Percentiles rank a stretch among this genome's conserved stretches.
These are phyloP conservation scores for Sugiyamaella xylanicola DNA, from an alignment of 1,139 yeast genomes.

Conservation along the genomic window DNA sequence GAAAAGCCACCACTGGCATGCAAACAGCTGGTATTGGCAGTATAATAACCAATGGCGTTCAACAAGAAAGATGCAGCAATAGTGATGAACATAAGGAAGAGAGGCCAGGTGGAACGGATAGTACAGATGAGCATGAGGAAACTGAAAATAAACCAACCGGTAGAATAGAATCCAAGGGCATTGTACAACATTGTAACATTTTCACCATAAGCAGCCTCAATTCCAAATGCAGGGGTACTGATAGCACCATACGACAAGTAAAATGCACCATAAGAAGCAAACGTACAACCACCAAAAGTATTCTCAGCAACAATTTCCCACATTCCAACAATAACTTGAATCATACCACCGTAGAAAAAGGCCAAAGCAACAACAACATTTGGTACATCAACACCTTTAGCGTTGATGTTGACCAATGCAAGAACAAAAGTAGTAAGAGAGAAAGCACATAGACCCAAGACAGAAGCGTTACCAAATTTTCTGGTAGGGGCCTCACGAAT, in stretches of 20 bases:
- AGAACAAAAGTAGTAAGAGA: slow-evolving; percentile 83
- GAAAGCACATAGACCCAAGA: slow-evolving; percentile 79
- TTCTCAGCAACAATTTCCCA: slow-evolving; percentile 69
- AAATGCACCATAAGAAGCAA: slow-evolving; percentile 75
- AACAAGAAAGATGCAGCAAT: slow-evolving; percentile 68
- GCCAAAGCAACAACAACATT: slow-evolving; percentile 70
- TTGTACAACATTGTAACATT: slow-evolving; percentile 46
- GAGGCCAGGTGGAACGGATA: slow-evolving; percentile 78
- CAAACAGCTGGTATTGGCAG: slow-evolving; percentile 42
- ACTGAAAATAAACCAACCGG: slow-evolving; percentile 81
- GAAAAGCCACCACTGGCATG: slow-evolving; percentile 82
- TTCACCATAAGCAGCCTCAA: slow-evolving; percentile 54
- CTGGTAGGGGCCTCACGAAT: slow-evolving; percentile 47
- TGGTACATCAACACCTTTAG: slow-evolving; percentile 56
- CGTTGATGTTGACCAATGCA: slow-evolving; percentile 62
- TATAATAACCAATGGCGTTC: slow-evolving; percentile 61
- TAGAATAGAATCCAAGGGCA: slow-evolving; percentile 73
- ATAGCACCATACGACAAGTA: slow-evolving; percentile 81
- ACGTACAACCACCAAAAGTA: slow-evolving; percentile 86
- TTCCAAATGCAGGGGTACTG: slow-evolving; percentile 70
- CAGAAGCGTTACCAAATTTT: slow-evolving; percentile 83
- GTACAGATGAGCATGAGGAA: slow-evolving; percentile 67
- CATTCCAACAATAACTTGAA: slow-evolving; percentile 73
- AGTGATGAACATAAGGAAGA: slow-evolving; percentile 66
- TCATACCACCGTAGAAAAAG: slow-evolving; percentile 80